Base-by-base conservation (phyloP, 2,329 filamentous ascomycete genomes). In the Xylariomycetidae sp. region DNA sequence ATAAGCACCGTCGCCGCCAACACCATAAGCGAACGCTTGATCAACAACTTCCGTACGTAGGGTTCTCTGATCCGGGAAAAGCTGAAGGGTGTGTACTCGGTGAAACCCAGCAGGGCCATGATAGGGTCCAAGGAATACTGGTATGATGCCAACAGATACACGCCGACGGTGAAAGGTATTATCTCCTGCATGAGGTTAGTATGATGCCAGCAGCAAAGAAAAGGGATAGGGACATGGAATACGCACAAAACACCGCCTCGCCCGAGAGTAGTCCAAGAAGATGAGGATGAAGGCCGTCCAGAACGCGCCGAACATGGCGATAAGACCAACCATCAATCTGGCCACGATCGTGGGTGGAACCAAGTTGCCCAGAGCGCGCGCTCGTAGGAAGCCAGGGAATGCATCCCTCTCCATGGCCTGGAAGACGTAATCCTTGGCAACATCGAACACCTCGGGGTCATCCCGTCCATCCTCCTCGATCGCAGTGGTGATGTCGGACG, bases 371-470 rank as follows among this genome's bases (percentile, higher is more conserved):
- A 98, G 71, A 3, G 92, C 92, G 65, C 96, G 96, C 64, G 87
- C 86, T 54, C 90, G 77, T 38, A 98, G 71, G 63, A 98, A 98
- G 1, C 90, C 90, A 1, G 93, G 92, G 57, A 95, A 98, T n/a
- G 93, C 92, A 64, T 98, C 92, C 35, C 93, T 79, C 64, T 98
- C 93, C 92, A 98, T 98, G 20, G 93, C 93, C 63, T 98, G 93
- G 61, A 96, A 98, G 42, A 96, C 92, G 58, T 96, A 98, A 65
- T 98, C 92, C 68, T 98, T 98, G 34, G 92, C 92, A 14, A 86
- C 80, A 57, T 96, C 92, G 52, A 98, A 98, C 10, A 98, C 84
- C 59, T 98, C 92, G 0, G 92, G 92, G 56, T 98, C 92, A 52
- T 96, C 92, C 49, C 92, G 80, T 28, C 87, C 86, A 44, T 87